Evolutionary conservation across 306 rosid species (phyloP), one percentile per base, ranked within the genome.

Genomic region (Cicer cuneatum): DNA sequence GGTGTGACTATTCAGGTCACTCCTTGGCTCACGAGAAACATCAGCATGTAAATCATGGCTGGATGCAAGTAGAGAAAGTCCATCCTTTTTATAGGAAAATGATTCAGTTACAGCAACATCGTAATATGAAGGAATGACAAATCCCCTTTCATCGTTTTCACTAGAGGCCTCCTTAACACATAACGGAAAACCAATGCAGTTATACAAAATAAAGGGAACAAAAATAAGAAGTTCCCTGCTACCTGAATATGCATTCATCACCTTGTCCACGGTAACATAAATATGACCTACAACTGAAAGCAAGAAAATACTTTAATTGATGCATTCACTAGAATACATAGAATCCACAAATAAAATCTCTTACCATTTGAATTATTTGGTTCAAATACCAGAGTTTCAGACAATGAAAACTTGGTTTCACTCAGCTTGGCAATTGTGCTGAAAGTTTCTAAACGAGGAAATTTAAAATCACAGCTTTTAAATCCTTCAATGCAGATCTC

Each of bases 161-260:
- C 67, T 77, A 21, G 82, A 78, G 69, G 85, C 74, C 76, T 91
- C 92, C 49, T 86, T 86, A 40, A 91, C 85, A 66, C 68, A 33
- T 33, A 93, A 79, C 12, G 97, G 91, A 73, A 91, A 91, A 62
- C 93, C 94, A 69, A 84, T 80, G 82, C 98, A 93, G 78, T 93
- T 93, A 82, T 91, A 93, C 75, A 93, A 79, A 73, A 93, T 84
- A 83, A 88, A 89, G 46, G 97, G 98, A 77, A 88, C 97, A 70
- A 71, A 89, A 71, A 93, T 72, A 53, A 82, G 57, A 43, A 93
- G 75, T 78, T 93, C 98, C 85, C 97, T 87, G 59, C 91, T 87
- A 53, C 96, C 96, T 24, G 97, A 91, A 81, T 83, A 86, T 63
- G 88, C 97, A 87, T 91, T 94, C 82, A 91, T 82, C 66, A 79